Conservation (phyloP, 352 stramenopile species). For the Pythium brachiatum region DNA sequence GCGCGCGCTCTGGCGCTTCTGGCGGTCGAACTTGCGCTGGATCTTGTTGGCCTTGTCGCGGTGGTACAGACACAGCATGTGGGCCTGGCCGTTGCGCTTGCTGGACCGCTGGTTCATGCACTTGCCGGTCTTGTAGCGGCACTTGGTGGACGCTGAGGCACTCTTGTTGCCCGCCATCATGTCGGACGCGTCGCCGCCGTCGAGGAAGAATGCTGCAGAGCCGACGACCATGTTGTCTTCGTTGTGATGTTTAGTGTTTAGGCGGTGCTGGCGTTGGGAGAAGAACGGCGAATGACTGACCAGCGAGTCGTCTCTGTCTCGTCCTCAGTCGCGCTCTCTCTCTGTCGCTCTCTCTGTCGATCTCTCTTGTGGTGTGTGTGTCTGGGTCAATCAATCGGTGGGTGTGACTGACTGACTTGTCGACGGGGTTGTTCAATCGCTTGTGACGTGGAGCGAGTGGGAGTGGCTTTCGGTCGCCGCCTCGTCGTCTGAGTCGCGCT, state of each 20-base stretch:
- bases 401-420: not conserved
- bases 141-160: conserved; percentile 28
- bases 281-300: not conserved
- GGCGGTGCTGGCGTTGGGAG: not conserved
- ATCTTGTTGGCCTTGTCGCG: conserved; percentile 89
- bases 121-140: conserved; percentile 88
- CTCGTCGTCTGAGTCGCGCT: conserved; percentile 22
- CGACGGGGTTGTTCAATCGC: conserved; percentile 1
- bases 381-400: not conserved
- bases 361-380: not conserved
- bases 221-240: conserved; percentile 17
- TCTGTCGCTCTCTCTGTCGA: not conserved
- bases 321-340: not conserved
- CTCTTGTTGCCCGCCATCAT: not conserved
- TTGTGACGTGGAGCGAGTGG: conserved; percentile 3
- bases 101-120: conserved; percentile 77
- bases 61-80: conserved; percentile 87
- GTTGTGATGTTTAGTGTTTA: not conserved
- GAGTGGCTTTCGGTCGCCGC: not conserved
- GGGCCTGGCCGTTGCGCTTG: conserved; percentile 84
- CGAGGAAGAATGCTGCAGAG: conserved; percentile 11
- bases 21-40: conserved; percentile 86
- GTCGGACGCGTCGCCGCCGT: conserved; percentile 4
- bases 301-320: not conserved
- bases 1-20: conserved; percentile 79